Conservation (phyloP, 2,329 filamentous ascomycete species). For the Fusarium succisae region DNA sequence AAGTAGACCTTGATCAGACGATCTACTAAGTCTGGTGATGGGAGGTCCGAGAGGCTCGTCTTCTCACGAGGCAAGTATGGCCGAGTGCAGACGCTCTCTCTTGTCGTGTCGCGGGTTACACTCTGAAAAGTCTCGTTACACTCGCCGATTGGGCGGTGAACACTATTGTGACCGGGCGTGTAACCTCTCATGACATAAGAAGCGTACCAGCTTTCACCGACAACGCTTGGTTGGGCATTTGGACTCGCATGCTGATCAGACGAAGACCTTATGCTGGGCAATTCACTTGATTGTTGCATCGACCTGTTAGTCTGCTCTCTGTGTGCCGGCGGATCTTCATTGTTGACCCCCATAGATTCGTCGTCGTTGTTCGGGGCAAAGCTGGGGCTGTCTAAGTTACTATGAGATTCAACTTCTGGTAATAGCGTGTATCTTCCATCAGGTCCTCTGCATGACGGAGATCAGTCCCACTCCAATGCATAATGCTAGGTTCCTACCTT, state of each 20-base stretch:
- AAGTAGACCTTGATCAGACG: slow-evolving; percentile 12
- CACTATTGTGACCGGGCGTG: background rate
- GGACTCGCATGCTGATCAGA: background rate
- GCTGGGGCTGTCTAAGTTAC: too few species aligned
- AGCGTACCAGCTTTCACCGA: background rate
- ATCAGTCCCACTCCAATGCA: fast-evolving
- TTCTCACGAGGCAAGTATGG: background rate
- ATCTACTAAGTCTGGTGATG: background rate
- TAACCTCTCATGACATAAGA: slow-evolving; percentile 5
- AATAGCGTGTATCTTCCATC: background rate
- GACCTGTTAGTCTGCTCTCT: too few species aligned
- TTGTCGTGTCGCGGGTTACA: background rate
- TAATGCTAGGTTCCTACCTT: background rate
- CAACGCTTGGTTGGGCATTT: background rate
- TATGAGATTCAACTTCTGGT: background rate
- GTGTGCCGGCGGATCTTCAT: too few species aligned
- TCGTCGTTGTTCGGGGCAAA: background rate
- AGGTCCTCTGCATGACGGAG: fast-evolving
- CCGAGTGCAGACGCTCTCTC: fast-evolving
- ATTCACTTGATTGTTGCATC: too few species aligned
- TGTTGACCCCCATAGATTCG: background rate
- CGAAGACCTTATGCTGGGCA: too few species aligned
- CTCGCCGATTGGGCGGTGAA: background rate
- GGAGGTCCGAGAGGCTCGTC: background rate
- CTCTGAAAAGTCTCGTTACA: background rate